These are phyloP conservation scores for Didymella arachidicola DNA, from an alignment of 2,329 filamentous ascomycete species.

Conservation along the genomic window DNA sequence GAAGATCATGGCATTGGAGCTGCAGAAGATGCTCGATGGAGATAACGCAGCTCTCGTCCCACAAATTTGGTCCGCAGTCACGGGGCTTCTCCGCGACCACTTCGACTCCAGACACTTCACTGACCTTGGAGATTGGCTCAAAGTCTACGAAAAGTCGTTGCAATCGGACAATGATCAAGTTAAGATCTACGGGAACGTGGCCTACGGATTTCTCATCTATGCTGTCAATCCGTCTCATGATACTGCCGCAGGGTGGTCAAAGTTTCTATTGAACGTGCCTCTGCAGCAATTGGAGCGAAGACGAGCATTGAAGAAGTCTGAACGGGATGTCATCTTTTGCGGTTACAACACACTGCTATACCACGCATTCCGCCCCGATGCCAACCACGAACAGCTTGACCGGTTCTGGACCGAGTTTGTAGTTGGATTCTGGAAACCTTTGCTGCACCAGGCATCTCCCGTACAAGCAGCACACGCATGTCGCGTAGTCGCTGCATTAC, in stretches of 20 bases:
- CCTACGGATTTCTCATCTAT: conserved; percentile 87
- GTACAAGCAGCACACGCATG: conserved; percentile 53
- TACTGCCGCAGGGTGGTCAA: conserved; percentile 56
- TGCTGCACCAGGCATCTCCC: conserved; percentile 31
- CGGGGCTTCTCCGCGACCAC: conserved; percentile 74
- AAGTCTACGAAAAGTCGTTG: conserved; percentile 82
- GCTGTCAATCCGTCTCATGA: conserved; percentile 70
- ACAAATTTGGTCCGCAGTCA: conserved; percentile 85
- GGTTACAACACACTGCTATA: conserved; percentile 69
- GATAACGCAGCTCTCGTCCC: conserved; percentile 73
- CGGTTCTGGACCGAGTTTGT: conserved; percentile 81
- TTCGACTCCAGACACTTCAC: conserved; percentile 71
- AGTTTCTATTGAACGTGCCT: conserved; percentile 41
- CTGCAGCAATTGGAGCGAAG: conserved; percentile 41
- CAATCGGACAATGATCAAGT: conserved; percentile 73
- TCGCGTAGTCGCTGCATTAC: conserved; percentile 75
- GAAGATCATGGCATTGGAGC: conserved; percentile 70
- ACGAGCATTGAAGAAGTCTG: conserved; percentile 72
- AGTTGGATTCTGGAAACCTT: conserved; percentile 63
- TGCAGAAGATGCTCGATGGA: conserved; percentile 66
- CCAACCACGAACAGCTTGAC: conserved; percentile 71
- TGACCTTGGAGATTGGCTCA: conserved; percentile 76
- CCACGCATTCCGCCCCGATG: conserved; percentile 69
- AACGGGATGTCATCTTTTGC: conserved; percentile 67
- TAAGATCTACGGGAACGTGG: conserved; percentile 76